Conservation (phyloP, 192 early-diverging fungal genomes). For the Coemansia sp. region DNA sequence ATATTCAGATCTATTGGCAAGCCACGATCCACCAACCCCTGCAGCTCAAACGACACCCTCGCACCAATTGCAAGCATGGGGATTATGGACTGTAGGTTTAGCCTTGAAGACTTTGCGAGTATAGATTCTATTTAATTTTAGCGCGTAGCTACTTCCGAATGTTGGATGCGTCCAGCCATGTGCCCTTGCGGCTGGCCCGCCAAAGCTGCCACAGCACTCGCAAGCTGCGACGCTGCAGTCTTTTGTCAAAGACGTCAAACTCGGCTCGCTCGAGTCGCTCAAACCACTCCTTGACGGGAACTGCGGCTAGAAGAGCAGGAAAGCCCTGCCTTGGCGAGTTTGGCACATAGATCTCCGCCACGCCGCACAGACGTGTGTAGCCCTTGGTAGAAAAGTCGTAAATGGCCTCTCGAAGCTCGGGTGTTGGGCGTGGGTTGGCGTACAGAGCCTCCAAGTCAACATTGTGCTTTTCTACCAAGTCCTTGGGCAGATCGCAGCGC, state of each 20-base stretch:
- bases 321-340: constrained; percentile 63
- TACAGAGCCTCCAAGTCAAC: constrained; percentile 79
- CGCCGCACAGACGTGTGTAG: constrained; percentile 75
- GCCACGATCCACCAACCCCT: not conserved
- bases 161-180: constrained; percentile 39
- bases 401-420: constrained; percentile 73
- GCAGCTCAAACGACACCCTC: not conserved
- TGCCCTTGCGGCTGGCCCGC: constrained; percentile 37
- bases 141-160: not conserved
- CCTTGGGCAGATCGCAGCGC: constrained; percentile 72
- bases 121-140: not conserved
- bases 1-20: not conserved
- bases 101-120: not conserved
- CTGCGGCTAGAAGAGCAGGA: constrained; percentile 73
- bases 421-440: constrained; percentile 55
- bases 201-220: constrained; percentile 47
- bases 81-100: constrained; percentile 2
- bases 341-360: constrained; percentile 67
- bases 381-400: constrained; percentile 82
- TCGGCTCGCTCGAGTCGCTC: constrained; percentile 73
- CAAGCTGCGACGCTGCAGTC: constrained; percentile 60
- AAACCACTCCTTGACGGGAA: constrained; percentile 75
- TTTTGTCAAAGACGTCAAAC: constrained; percentile 82
- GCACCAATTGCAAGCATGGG: not conserved
- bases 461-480: constrained; percentile 78